Evolutionary conservation across 805 yeast species (phyloP), one percentile per base, ranked within the genome.

Genomic region (Zygotorulaspora sp.): DNA sequence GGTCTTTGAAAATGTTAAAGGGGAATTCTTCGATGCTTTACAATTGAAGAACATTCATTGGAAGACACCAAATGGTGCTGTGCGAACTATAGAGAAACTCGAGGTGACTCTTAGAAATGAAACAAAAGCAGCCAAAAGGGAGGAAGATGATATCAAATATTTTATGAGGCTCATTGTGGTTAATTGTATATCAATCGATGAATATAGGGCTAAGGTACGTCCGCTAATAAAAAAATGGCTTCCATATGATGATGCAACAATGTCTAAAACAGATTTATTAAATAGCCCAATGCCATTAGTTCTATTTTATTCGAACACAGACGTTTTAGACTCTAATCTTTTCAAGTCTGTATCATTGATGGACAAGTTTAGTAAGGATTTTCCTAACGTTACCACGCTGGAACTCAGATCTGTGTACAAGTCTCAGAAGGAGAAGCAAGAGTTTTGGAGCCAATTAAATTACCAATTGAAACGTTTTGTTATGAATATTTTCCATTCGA

Each of bases 151-250:
- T 3, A 36, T 25, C 6, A 44, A 70, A 4, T 77, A 83, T 1
- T 78, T 81, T 48, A 65, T 84, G 31, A 72, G 81, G 46, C 53
- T 88, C 14, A 78, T 90, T 67, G 74, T 89, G 39, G 70, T 90
- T 6, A 72, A 72, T 38, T 75, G 81, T 43, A 78, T 75, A 4
- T 75, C 74, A 30, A 58, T 82, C 13, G 97, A 90, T 11, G 75
- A 75, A 1, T 90, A 90, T 58, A 68, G 94, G 43, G 60, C 82
- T 0, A 84, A 81, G 51, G 87, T 83, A 1, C 72, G 98, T 26
- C 95, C 95, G 1, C 65, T 87, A 47, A 76, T 89, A 15, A 72
- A 71, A 32, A 92, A 83, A 48, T 92, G 98, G 97, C 65, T 84
- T 11, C 58, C 65, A 6, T 43, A 44, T 7, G 34, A 33, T 17